Percentiles rank a stretch among this genome's conserved stretches.
Evolutionary conservation across 345 rosid genomes (phyloP).

Genomic region (Heritiera littoralis): DNA sequence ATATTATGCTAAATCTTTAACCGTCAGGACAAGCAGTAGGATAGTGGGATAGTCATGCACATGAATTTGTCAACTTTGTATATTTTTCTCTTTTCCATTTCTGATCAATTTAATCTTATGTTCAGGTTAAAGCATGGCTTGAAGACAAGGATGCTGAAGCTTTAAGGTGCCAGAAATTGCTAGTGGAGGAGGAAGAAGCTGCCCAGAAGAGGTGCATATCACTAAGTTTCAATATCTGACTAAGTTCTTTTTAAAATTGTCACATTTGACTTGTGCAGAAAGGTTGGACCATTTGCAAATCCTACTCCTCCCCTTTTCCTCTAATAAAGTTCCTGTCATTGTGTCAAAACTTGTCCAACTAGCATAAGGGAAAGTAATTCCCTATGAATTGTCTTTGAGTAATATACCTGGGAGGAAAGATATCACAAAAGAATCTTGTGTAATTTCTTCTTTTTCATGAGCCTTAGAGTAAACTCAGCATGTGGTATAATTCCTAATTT

Average conservation of each 20-base stretch:
- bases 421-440: neutral
- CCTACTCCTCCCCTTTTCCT: neutral
- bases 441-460: constrained; percentile 3
- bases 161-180: constrained; percentile 83
- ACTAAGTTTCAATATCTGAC: neutral
- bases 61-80: neutral
- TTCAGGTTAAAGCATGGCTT: constrained; percentile 84
- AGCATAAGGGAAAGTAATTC: neutral
- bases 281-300: constrained; percentile 9
- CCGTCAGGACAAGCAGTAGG: neutral
- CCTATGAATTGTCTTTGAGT: neutral
- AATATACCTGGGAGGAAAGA: neutral
- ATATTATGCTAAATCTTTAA: neutral
- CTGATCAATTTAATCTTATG: constrained; percentile 9
- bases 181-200: constrained; percentile 98
- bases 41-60: neutral
- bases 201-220: constrained; percentile 72
- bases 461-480: neutral
- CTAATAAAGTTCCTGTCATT: neutral
- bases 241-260: constrained; percentile 5
- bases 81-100: neutral
- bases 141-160: constrained; percentile 97
- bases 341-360: neutral
- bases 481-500: neutral
- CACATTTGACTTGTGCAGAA: neutral